Percentiles rank a stretch among this genome's conserved stretches.
phyloP scores from a whole-genome alignment of 164 flowering plant species.

The Chloranthus sessilifolius region DNA sequence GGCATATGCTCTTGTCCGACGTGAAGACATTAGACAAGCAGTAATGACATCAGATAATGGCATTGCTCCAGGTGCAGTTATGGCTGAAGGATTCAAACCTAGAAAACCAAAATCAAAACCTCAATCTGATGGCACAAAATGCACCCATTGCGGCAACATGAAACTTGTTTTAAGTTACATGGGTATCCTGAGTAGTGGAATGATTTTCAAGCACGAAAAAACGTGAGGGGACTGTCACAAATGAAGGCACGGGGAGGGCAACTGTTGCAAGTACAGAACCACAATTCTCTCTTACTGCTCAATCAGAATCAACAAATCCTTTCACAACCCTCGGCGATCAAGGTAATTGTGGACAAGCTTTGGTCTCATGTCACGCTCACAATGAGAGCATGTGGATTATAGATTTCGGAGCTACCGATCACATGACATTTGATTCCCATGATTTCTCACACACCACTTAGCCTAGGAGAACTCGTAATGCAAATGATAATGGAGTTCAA shows the following conservation, averaged over 20 bases:
- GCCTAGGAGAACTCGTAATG: not conserved
- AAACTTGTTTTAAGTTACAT: constrained; percentile 7
- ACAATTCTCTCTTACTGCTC: constrained; percentile 5
- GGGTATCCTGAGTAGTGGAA: constrained; percentile 11
- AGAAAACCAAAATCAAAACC: constrained; percentile 1
- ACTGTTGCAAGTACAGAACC: not conserved
- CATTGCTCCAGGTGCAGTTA: not conserved
- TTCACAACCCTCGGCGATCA: no score
- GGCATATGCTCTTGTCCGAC: constrained; percentile 7
- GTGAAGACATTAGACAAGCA: not conserved
- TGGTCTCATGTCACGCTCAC: not conserved
- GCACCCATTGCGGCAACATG: constrained; percentile 8
- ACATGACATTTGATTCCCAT: not conserved
- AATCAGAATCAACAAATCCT: no score
- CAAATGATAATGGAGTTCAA: constrained; percentile 9
- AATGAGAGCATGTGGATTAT: not conserved
- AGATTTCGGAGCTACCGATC: not conserved
- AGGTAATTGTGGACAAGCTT: not conserved
- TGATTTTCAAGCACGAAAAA: constrained; percentile 1
- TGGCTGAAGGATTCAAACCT: not conserved
- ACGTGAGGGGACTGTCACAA: no score
- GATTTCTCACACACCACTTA: not conserved
- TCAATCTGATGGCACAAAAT: constrained; percentile 3
- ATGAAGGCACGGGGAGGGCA: no score
- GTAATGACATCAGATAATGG: not conserved